Base-by-base conservation (phyloP, 768 basidiomycete genomes). In the Mycena crocata region DNA sequence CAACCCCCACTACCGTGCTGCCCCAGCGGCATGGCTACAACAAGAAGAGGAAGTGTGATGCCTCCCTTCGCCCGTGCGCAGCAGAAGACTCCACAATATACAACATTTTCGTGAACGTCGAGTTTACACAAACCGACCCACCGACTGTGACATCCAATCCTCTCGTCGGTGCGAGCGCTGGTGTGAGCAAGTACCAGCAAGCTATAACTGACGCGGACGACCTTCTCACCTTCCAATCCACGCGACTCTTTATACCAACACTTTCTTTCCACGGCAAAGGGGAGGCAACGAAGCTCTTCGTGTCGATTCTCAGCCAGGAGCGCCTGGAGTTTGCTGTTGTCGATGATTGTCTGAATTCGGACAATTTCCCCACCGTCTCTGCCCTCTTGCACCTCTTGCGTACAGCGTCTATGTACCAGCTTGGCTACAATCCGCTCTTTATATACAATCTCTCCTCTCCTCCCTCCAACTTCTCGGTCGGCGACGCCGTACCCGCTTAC, bases 251-350 rank as follows among this genome's bases (percentile, higher is more conserved):
- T 51, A 55, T 67, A n/a, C 66, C 60, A 40, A 62, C 66, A 31
- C 28, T 61, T 30, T 67, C 66, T 48, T 67, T 67, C 60, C 66
- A 67, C 44, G 66, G 66, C 39, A 67, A 67, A 51, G 66, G 54
- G n/a, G 7, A 62, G 45, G 39, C 48, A 9, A 51, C 66, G 23
- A 62, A 32, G 45, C 59, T 67, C 24, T 57, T 67, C 28, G 42
- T 67, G 30, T 67, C 66, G 14, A 67, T 67, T n/a, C 59, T 67
- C 52, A 62, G 39, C 54, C 23, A 23, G 1, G 66, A 67, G 9
- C 56, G 66, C 5, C 24, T 67, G 21, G 59, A 62, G 56, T 51
- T 67, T 21, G 66, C 66, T 19, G 66, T 51, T 42, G 31, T 67
- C 44, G 48, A 62, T 21, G 5, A 67, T 49, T 67, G 66, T 48